Base-by-base conservation (phyloP, 1,139 yeast species). In the Suhomyces coccinellae region DNA sequence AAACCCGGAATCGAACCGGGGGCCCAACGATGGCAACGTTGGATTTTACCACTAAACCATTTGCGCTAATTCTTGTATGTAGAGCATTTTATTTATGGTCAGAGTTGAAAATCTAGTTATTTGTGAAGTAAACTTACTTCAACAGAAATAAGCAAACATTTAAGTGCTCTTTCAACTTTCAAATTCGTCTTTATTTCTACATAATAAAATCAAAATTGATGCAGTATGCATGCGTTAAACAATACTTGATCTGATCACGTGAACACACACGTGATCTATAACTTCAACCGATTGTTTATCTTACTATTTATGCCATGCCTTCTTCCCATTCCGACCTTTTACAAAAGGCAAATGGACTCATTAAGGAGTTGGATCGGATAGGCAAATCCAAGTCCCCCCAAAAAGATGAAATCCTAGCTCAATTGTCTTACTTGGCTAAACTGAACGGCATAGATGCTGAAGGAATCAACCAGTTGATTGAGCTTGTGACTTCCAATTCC, bases 391-490 rank as follows among this genome's bases (percentile, higher is more conserved):
- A 24, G 13, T 24, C 13, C 16, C 17, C n/a, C 14, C 26, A 20
- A n/a, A 39, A 13, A 31, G 39, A 36, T 8, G 36, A 40, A 13
- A 33, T 46, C 17, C 37, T 43, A n/a, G 24, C 20, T 4, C 39
- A 30, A 28, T 32, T 46, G 15, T n/a, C 44, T 3, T 6, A 7
- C 3, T 22, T 44, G 8, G 48, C 39, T 13, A 13, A 29, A 12
- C 22, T 24, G 20, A 28, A 27, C 3, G 55, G 53, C 2, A 33
- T 52, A 8, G 38, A 32, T 9, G 15, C 37, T 11, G 15, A 35
- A 13, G 48, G 45, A 17, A 36, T 50, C 14, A 32, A 35, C n/a
- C 26, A 13, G 6, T 24, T 49, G 32, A 22, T 52, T 9, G 50
- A 46, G 17, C 27, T 45, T 10, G 31, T 50, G 1, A 27, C 44